Evolutionary conservation across 1,284 basidiomycete genomes (phyloP).

Genomic region (Cutaneotrichosporon sp.): DNA sequence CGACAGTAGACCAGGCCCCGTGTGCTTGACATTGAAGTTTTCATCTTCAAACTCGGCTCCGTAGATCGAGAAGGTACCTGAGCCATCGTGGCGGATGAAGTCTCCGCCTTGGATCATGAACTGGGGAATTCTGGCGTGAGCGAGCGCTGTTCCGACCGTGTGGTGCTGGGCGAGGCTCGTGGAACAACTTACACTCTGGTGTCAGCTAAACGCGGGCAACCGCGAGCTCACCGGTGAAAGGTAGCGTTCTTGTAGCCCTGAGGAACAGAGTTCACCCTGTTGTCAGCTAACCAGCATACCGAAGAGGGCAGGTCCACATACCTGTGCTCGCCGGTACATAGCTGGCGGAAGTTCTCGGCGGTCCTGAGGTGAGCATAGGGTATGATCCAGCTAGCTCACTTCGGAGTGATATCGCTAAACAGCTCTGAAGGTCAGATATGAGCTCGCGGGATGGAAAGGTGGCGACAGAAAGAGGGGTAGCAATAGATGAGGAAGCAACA

Average conservation of each 20-base stretch:
- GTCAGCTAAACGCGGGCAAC: neutral
- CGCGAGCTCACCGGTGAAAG: constrained; percentile 74
- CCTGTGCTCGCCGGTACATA: constrained; percentile 95
- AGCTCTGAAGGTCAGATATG: constrained; percentile 27
- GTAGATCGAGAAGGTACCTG: constrained; percentile 90
- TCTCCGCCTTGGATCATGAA: constrained; percentile 57
- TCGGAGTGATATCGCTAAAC: constrained; percentile 45
- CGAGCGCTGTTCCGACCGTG: neutral
- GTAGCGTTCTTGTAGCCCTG: constrained; percentile 83
- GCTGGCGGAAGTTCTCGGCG: constrained; percentile 93
- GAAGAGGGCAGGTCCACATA: constrained; percentile 36
- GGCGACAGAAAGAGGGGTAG: neutral
- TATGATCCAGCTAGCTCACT: constrained; percentile 20
- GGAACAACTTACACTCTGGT: constrained; percentile 12
- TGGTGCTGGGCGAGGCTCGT: neutral
- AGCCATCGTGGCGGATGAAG: constrained; percentile 85
- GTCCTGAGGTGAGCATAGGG: constrained; percentile 61
- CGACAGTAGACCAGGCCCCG: constrained; percentile 71
- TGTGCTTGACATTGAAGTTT: constrained; percentile 88
- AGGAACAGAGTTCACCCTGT: constrained; percentile 73
- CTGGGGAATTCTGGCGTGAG: constrained; percentile 49
- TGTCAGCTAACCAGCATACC: no score
- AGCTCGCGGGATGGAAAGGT: neutral
- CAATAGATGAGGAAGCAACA: neutral
- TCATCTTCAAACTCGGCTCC: constrained; percentile 94